Evolutionary conservation across 2,329 filamentous ascomycete species (phyloP).

Genomic region (Penicillium sp.): DNA sequence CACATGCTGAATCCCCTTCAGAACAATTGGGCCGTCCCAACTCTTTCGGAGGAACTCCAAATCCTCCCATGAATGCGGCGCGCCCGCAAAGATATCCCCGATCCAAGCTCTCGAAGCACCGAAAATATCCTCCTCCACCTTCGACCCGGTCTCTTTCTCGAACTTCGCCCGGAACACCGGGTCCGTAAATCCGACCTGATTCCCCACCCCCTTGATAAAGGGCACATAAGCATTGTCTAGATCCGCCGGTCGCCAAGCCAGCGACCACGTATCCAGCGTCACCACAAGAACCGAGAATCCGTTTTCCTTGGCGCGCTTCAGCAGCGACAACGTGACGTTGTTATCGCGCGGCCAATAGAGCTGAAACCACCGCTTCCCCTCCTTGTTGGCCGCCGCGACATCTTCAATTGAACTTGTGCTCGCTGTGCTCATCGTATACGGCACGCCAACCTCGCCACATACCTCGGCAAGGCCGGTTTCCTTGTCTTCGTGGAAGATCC

Average conservation of each 20-base stretch:
- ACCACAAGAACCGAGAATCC: slow-evolving; percentile 70
- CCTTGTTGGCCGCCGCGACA: slow-evolving; percentile 60
- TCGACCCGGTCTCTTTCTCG: slow-evolving; percentile 49
- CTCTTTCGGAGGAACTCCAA: slow-evolving; percentile 59
- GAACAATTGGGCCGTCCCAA: slow-evolving; percentile 66
- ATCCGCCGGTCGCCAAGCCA: slow-evolving; percentile 68
- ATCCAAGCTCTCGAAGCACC: slow-evolving; percentile 59
- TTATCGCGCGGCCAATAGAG: slow-evolving; percentile 73
- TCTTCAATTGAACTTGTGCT: slow-evolving; percentile 67
- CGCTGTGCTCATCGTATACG: slow-evolving; percentile 69
- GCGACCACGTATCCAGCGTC: slow-evolving; percentile 70
- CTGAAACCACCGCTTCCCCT: slow-evolving; percentile 69
- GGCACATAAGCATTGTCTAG: slow-evolving; percentile 60
- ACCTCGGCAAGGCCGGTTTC: slow-evolving; percentile 67
- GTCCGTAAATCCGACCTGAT: slow-evolving; percentile 66
- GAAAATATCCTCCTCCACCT: slow-evolving; percentile 51
- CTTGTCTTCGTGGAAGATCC: slow-evolving; percentile 65
- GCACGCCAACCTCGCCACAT: slow-evolving; percentile 61
- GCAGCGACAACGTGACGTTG: slow-evolving; percentile 64
- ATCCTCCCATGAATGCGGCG: slow-evolving; percentile 63
- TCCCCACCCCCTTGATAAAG: slow-evolving; percentile 62
- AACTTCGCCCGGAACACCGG: slow-evolving; percentile 65
- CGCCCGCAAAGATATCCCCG: slow-evolving; percentile 54
- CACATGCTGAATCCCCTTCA: slow-evolving; percentile 60
- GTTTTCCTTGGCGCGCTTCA: slow-evolving; percentile 61